phyloP scores from a whole-genome alignment of 345 rosid genomes.

The Moricandia arvensis region DNA sequence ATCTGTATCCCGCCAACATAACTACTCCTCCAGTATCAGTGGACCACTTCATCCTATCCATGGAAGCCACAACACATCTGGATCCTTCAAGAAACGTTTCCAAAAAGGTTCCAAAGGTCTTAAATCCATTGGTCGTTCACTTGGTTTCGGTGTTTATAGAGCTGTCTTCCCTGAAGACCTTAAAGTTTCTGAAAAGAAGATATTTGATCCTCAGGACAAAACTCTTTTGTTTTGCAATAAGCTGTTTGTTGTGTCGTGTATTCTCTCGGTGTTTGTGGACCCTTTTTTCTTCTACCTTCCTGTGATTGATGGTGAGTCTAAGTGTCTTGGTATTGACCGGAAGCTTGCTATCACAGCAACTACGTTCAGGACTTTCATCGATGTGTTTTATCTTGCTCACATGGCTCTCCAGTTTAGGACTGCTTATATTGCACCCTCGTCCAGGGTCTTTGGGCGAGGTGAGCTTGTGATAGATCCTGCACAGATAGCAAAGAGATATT shows the following conservation, averaged over 20 bases:
- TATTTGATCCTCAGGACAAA: conserved; percentile 93
- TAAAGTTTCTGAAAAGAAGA: conserved; percentile 76
- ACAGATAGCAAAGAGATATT: conserved; percentile 84
- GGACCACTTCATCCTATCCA: conserved; percentile 53
- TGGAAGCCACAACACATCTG: conserved; percentile 51
- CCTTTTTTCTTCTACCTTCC: conserved; percentile 92
- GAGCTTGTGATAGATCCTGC: conserved; percentile 92
- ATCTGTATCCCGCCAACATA: conserved; percentile 56
- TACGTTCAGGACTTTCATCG: conserved; percentile 66
- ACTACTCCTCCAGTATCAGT: conserved; percentile 60
- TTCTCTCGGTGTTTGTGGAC: conserved; percentile 81
- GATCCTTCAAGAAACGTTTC: conserved; percentile 75
- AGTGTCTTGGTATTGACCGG: conserved; percentile 72
- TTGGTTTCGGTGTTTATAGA: conserved; percentile 84
- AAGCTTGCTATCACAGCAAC: conserved; percentile 70
- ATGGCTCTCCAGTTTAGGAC: conserved; percentile 94
- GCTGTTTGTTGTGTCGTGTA: conserved; percentile 69
- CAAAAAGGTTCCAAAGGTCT: conserved; percentile 90
- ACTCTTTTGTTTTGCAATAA: conserved; percentile 75
- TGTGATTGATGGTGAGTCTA: conserved; percentile 45
- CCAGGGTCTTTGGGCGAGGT: conserved; percentile 93
- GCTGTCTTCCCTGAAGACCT: conserved; percentile 98
- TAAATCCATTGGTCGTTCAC: conserved; percentile 88
- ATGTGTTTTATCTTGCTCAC: conserved; percentile 80
- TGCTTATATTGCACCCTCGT: conserved; percentile 92